phyloP scores from a whole-genome alignment of 2,329 filamentous ascomycete species.

The Aspergillus awamori region DNA sequence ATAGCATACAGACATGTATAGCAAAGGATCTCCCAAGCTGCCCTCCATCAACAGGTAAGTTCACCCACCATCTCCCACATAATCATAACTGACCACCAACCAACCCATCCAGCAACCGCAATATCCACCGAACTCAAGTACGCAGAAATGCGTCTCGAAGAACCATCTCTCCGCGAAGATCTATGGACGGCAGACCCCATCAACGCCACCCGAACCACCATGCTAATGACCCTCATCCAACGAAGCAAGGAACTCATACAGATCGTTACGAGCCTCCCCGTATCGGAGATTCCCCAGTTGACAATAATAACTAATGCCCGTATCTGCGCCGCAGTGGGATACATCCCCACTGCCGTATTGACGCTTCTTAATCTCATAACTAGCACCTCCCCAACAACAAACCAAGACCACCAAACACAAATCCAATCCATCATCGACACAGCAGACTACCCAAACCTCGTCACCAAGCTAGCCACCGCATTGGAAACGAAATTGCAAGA shows the following conservation, averaged over 20 bases:
- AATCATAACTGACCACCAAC: background rate
- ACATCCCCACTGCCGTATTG: background rate
- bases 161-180: conserved; percentile 25
- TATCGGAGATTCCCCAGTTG: background rate
- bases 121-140: conserved; percentile 24
- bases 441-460: conserved; percentile 1
- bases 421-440: background rate
- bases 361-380: background rate
- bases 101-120: conserved; percentile 16
- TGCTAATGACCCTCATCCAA: conserved; percentile 24
- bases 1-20: conserved; percentile 12
- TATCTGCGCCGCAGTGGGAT: conserved; percentile 5
- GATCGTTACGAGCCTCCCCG: conserved; percentile 1
- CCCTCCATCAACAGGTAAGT: conserved; percentile 17
- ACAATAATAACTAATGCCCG: background rate
- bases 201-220: conserved; percentile 20
- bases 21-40: conserved; percentile 14
- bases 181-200: conserved; percentile 23
- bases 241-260: conserved; percentile 24
- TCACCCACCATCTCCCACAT: background rate
- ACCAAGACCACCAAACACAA: background rate
- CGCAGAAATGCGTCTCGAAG: conserved; percentile 23
- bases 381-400: no score
- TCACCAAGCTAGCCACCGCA: conserved; percentile 3
- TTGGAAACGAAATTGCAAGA: conserved; percentile 18